These are phyloP conservation scores for Epichloe coenophiala DNA, from an alignment of 2,329 filamentous ascomycete species.

Conservation along the genomic window DNA sequence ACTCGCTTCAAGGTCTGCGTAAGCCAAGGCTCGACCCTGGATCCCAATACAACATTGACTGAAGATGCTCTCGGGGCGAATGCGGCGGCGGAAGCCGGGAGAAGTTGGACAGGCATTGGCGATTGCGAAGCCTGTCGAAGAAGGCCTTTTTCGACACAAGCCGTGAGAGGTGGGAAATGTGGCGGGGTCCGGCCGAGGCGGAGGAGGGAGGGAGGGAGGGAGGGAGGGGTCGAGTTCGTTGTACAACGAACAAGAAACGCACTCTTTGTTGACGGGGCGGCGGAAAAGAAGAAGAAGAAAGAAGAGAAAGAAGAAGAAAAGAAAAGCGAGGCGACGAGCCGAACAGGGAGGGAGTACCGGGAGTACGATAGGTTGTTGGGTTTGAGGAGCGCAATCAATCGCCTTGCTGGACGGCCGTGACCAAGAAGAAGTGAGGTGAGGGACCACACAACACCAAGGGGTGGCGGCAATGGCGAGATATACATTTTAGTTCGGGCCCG, in stretches of 20 bases:
- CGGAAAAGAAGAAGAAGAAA: conserved; percentile 24
- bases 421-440: conserved; percentile 42
- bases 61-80: conserved; percentile 84
- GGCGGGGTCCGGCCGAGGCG: background rate
- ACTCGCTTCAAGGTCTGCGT: conserved; percentile 94
- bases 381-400: conserved; percentile 23
- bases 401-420: conserved; percentile 46
- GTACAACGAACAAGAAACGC: conserved; percentile 2
- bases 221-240: background rate
- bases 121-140: background rate
- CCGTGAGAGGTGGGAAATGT: background rate
- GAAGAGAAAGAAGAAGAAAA: conserved; percentile 24
- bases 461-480: conserved; percentile 24
- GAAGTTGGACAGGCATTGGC: conserved; percentile 76
- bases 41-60: conserved; percentile 86
- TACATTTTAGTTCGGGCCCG: background rate
- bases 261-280: background rate
- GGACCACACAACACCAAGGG: conserved; percentile 18
- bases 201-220: background rate
- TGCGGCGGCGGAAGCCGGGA: conserved; percentile 89
- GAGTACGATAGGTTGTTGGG: conserved; percentile 7
- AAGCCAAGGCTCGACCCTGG: conserved; percentile 91
- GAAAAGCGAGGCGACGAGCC: conserved; percentile 37
- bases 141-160: background rate
- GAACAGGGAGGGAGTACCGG: conserved; percentile 23